Evolutionary conservation across 495 filamentous ascomycete genomes (phyloP), one percentile per base, ranked within the genome.

Genomic region (Penicillium coprophilum): DNA sequence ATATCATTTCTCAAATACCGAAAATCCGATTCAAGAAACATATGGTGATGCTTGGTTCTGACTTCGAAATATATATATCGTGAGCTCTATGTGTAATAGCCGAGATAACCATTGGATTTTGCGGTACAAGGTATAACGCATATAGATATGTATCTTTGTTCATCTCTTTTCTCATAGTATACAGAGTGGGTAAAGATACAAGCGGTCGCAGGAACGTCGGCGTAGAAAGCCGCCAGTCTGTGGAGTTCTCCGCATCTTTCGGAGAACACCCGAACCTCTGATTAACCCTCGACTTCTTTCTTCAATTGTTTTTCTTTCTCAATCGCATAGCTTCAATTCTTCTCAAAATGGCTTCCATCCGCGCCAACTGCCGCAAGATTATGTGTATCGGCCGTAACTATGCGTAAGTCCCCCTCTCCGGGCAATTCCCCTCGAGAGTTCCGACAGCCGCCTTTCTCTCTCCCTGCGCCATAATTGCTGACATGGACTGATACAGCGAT

Each of bases 381-480:
- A 89, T 96, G 70, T 97, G 94, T 78, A 96, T 99, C 71, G 94
- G 95, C 64, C 84, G 94, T 59, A 98, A 98, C 76, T 97, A 96
- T 82, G 92, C 91, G 90, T 96, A 77, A 57, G 88, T 81, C 31
- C 45, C 59, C 21, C 12, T 38, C 30, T 13, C 44, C 52, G 57
- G 49, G 41, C 21, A 55, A 19, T 28, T 8, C 24, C 28, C 12
- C 24, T 50, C 41, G 46, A 36, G 27, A 17, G 43, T 41, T 41
- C 31, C 40, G 19, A 56, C 23, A 41, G 17, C 36, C 20, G 44
- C 15, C 36, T 50, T 15, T 20, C 20, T 15, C 40, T n/a, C 28
- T 48, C 28, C 20, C 31, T 48, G 15, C 13, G 19, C 28, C 19
- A 27, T 31, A 48, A 34, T 23, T 36, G 46, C n/a, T n/a, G n/a